Percentiles rank a stretch among this genome's conserved stretches.
Evolutionary conservation across 2,329 filamentous ascomycete genomes (phyloP).

Genomic region (Neoarthrinium moseri): DNA sequence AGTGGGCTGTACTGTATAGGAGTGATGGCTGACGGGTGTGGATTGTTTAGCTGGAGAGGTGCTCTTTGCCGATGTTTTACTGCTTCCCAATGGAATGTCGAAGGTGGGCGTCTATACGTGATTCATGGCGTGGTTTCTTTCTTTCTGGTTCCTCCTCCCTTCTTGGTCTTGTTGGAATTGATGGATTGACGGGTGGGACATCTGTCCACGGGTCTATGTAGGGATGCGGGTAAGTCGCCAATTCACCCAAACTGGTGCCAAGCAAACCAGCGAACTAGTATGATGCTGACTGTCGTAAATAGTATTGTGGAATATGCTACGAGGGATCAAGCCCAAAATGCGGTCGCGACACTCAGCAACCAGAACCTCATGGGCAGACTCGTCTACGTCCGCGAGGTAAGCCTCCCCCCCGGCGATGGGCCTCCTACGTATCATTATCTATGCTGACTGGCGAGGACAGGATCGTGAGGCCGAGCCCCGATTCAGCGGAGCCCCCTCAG

Average conservation of each 20-base stretch:
- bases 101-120: slow-evolving; percentile 97
- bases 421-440: slow-evolving; percentile 9
- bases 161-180: slow-evolving; percentile 73
- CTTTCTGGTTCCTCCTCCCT: slow-evolving; percentile 60
- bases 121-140: slow-evolving; percentile 82
- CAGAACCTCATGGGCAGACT: slow-evolving; percentile 98
- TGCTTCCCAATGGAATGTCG: slow-evolving; percentile 99
- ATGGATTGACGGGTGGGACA: slow-evolving; percentile 99
- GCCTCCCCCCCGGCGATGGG: slow-evolving; percentile 21
- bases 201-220: slow-evolving; percentile 84
- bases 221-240: slow-evolving; percentile 99
- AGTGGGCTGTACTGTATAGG: slow-evolving; percentile 20
- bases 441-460: slow-evolving; percentile 44
- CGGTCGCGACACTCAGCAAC: slow-evolving; percentile 97
- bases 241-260: neutral
- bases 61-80: slow-evolving; percentile 97
- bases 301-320: slow-evolving; percentile 99
- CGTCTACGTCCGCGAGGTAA: slow-evolving; percentile 96
- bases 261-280: slow-evolving; percentile 9
- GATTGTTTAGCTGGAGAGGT: slow-evolving; percentile 86
- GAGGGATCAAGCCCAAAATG: slow-evolving; percentile 96
- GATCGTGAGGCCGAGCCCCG: slow-evolving; percentile 98
- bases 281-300: too few species aligned
- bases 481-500: slow-evolving; percentile 75
- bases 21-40: slow-evolving; percentile 36